Base-by-base conservation (phyloP, 371 early-diverging fungal genomes). In the Mucor sp. region DNA sequence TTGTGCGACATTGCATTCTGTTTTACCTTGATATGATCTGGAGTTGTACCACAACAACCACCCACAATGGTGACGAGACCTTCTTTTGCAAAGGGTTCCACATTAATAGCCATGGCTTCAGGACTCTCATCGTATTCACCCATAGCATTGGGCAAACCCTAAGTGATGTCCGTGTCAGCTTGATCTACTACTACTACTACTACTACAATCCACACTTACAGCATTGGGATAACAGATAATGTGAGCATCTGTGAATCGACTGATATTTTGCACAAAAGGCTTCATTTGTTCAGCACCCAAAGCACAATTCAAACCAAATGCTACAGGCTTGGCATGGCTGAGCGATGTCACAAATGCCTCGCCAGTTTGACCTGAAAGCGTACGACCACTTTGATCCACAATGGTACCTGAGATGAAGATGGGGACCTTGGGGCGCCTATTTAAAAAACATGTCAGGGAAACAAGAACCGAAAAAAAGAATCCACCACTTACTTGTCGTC, bases 21-120 rank as follows among this genome's bases (percentile, higher is more conserved):
- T 37, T 8, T 68, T 79, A 76, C 82, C 77, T 91, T 89, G 71
- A 97, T 96, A 72, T 97, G 97, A 25, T 81, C 92, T 2, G 97
- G 97, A 4, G 97, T 95, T 23, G 97, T 95, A 75, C 97, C 97
- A 77, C 97, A 97, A 86, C 97, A 97, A 39, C 97, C 97, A 65
- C 97, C 97, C 21, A 97, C 85, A 79, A 97, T 95, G 67, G 95
- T 96, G 28, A 97, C 85, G 19, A 97, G 83, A 17, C 96, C 96
- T 53, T 94, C 93, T 63, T 89, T 82, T 23, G 96, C 96, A 83
- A 96, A 97, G 14, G 87, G 89, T 33, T 84, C 85, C 25, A 97
- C 91, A 57, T 91, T 85, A 37, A 78, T 82, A 2, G 95, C 94
- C 97, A 96, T 97, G 25, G 78, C 83, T 56, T 83, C 91, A 12